Evolutionary conservation across 2,329 filamentous ascomycete species (phyloP).

Genomic region (Hypoxylon sp.): DNA sequence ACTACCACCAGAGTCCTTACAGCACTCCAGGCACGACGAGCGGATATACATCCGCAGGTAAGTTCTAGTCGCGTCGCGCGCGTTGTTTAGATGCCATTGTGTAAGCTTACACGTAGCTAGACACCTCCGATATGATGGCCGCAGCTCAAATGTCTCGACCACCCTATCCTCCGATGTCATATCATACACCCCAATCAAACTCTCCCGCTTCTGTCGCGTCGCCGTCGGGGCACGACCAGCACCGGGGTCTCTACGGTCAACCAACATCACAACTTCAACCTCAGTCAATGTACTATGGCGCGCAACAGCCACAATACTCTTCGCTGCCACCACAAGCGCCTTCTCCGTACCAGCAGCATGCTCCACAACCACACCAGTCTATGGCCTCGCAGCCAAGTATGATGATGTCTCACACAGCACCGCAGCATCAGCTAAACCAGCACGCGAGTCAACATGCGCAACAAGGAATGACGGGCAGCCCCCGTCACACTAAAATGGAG

Average conservation of each 20-base stretch:
- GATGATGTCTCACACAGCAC: constrained; percentile 75
- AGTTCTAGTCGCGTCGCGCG: constrained; percentile 58
- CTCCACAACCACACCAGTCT: constrained; percentile 68
- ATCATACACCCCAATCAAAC: constrained; percentile 95
- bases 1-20: constrained; percentile 86
- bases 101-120: constrained; percentile 55
- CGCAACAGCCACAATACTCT: constrained; percentile 73
- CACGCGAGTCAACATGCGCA: constrained; percentile 72
- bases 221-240: constrained; percentile 88
- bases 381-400: constrained; percentile 76
- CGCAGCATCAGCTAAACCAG: constrained; percentile 72
- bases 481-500: constrained; percentile 74
- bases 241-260: constrained; percentile 88
- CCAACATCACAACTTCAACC: constrained; percentile 83
- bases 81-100: constrained; percentile 29
- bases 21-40: constrained; percentile 85
- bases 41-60: constrained; percentile 90
- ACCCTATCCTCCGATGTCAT: constrained; percentile 88
- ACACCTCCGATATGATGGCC: constrained; percentile 78
- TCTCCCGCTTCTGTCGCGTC: constrained; percentile 95
- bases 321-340: constrained; percentile 76
- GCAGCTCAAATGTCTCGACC: constrained; percentile 78
- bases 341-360: constrained; percentile 74
- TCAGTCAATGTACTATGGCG: constrained; percentile 82
- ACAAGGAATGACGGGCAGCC: constrained; percentile 72